Evolutionary conservation across 768 basidiomycete species (phyloP), one percentile per base, ranked within the genome.

Genomic region (Cyclocybe aegerita): DNA sequence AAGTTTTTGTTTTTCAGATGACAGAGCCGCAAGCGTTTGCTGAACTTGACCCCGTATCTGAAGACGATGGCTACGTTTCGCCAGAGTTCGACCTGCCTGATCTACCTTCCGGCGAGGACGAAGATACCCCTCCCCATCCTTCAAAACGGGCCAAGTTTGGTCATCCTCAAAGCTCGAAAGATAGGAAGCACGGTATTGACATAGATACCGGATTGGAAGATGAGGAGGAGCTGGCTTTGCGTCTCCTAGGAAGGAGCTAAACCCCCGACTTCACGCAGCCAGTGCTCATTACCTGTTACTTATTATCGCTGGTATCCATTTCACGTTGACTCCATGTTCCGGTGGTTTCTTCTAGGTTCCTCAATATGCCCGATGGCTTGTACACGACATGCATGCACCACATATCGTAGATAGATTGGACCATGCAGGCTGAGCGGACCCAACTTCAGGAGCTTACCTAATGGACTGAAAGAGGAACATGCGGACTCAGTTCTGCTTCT

Each of bases 11-110:
- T 51, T 48, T 55, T 42, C 61, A 70, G 58, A 53, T 59, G 54
- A 70, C 60, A 40, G 64, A 65, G 14, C 69, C 61, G 11, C 71
- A 59, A 3, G 68, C 62, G 11, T 70, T 45, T 9, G 53, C 65
- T 4, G 59, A 77, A 14, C 61, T 68, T 16, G 73, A 63, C 2
- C 66, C 59, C 12, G 44, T 58, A 1, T 61, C 62, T 30, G 70
- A 75, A 7, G 81, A 80, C 52, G 85, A 86, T 58, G 86, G 87
- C 0, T 87, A 88, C 64, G 77, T 83, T 8, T 86, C 84, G 1
- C 90, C 88, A 1, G 80, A 82, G 35, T 88, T 91, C 57, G 81
- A 85, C 54, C 56, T 85, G 15, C 71, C 74, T 2, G 59, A 60
- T 39, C 49, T 55, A 52, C 57, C 49, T 52, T 64, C 65, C 2